phyloP scores from a whole-genome alignment of 179 eudicot species.

The Drosera spatulata region DNA sequence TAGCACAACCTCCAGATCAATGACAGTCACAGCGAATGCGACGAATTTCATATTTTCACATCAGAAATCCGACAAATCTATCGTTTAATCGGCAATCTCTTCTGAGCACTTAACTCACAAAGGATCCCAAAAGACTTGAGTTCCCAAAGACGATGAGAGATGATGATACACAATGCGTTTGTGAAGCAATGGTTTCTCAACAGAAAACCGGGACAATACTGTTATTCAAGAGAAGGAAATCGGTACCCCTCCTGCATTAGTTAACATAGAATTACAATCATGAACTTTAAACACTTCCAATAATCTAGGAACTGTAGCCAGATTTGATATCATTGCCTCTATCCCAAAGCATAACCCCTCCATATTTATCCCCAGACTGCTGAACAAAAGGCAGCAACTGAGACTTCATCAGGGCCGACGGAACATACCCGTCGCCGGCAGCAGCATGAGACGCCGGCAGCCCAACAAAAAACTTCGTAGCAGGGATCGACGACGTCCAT shows the following conservation, averaged over 20 bases:
- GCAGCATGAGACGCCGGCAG: slow-evolving; percentile 16
- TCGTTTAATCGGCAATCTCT: no score
- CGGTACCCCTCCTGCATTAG: no score
- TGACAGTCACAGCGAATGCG: no score
- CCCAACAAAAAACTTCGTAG: slow-evolving; percentile 10
- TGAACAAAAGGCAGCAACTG: slow-evolving; percentile 8
- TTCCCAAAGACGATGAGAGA: no score
- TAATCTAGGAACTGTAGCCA: neutral
- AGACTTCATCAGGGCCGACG: neutral
- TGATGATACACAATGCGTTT: no score
- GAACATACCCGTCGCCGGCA: slow-evolving; percentile 15
- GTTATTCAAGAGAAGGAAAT: neutral
- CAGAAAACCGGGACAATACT: neutral
- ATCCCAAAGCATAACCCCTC: neutral
- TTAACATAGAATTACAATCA: neutral
- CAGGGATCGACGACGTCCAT: slow-evolving; percentile 11
- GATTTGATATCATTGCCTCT: neutral
- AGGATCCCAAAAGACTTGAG: no score
- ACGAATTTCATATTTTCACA: no score
- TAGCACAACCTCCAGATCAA: no score
- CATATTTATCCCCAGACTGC: neutral
- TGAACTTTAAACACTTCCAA: neutral
- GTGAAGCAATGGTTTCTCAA: no score
- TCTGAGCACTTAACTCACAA: no score
- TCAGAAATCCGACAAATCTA: no score